Evolutionary conservation across 1,284 basidiomycete species (phyloP).

Genomic region (Porodaedalea pini): DNA sequence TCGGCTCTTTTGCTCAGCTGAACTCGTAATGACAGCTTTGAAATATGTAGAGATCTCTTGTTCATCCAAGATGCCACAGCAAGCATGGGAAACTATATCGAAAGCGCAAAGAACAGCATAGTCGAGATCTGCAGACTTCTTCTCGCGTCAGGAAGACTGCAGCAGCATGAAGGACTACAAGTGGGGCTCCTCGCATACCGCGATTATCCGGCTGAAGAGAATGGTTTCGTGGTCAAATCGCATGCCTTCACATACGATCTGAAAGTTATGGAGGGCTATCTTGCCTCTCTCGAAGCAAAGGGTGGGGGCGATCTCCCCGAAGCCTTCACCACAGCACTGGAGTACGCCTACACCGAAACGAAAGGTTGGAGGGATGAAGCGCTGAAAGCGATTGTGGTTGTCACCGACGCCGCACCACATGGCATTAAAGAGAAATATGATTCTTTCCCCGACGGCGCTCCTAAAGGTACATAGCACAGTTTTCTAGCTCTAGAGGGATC

Average conservation of each 20-base stretch:
- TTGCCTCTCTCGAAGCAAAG: background rate
- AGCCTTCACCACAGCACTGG: conserved; percentile 52
- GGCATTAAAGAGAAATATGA: conserved; percentile 39
- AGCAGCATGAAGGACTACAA: background rate
- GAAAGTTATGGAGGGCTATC: background rate
- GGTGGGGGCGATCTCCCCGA: conserved; percentile 8
- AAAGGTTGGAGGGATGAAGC: conserved; percentile 44
- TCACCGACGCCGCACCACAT: conserved; percentile 61
- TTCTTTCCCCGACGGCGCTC: conserved; percentile 31
- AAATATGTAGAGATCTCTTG: conserved; percentile 1
- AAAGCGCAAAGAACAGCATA: conserved; percentile 1
- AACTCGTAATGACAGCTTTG: no score
- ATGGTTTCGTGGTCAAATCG: background rate
- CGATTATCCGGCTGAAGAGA: background rate
- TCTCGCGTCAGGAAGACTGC: background rate
- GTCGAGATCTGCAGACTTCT: conserved; percentile 5
- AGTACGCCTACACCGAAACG: conserved; percentile 47
- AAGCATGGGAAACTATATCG: conserved; percentile 3
- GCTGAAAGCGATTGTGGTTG: conserved; percentile 46
- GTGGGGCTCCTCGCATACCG: conserved; percentile 1
- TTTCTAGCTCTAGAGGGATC: background rate
- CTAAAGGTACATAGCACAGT: background rate
- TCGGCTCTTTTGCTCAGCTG: no score
- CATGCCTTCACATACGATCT: background rate
- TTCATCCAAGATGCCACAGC: conserved; percentile 3